These are phyloP conservation scores for Piromyces finnis DNA, from an alignment of 192 early-diverging fungal species.

Conservation along the genomic window DNA sequence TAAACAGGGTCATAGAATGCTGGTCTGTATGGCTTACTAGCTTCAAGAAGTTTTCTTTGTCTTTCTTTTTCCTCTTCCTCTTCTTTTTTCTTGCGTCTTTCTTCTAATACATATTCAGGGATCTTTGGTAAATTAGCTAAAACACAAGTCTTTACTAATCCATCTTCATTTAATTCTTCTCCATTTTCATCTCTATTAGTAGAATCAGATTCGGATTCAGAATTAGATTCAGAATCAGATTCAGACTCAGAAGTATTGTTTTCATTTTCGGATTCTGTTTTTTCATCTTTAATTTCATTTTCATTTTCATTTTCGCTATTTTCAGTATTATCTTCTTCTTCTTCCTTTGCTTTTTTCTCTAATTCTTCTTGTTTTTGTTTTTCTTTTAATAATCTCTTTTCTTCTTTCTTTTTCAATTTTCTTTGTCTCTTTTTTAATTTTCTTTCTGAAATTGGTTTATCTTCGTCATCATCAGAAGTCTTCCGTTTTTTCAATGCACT, in stretches of 20 bases:
- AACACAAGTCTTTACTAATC: background rate
- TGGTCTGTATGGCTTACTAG: background rate
- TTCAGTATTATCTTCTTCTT: constrained; percentile 1
- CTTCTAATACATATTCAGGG: background rate
- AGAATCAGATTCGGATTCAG: background rate
- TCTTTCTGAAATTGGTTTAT: background rate
- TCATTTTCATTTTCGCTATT: constrained; percentile 2
- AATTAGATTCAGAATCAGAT: background rate
- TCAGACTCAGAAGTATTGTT: no score
- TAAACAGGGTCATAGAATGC: constrained; percentile 59
- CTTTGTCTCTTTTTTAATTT: background rate
- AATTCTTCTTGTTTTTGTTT: background rate
- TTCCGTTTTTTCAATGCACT: constrained; percentile 7
- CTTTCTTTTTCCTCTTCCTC: background rate
- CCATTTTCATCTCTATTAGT: constrained; percentile 11
- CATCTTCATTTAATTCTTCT: constrained; percentile 11
- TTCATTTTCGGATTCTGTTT: no score
- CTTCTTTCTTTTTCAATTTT: background rate
- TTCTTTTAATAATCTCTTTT: background rate
- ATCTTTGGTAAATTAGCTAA: background rate
- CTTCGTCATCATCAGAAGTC: constrained; percentile 4
- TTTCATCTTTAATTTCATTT: background rate
- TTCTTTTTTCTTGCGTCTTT: background rate
- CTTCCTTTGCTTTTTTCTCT: constrained; percentile 1
- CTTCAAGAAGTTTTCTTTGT: background rate